These are phyloP conservation scores for Daedalea quercina DNA, from an alignment of 768 basidiomycete species.

Conservation along the genomic window DNA sequence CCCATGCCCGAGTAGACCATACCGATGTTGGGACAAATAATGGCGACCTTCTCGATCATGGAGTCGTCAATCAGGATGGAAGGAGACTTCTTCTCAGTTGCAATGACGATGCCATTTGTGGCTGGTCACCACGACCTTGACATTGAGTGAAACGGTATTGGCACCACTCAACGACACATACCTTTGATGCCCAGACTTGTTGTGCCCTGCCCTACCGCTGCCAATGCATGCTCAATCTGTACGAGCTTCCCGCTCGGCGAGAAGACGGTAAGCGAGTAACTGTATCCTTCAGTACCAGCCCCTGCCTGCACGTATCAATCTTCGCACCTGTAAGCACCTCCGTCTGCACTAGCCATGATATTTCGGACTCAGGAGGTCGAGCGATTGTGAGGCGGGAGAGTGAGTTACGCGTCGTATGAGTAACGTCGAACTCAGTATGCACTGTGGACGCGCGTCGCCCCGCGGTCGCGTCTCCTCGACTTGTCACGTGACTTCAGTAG, in stretches of 20 bases:
- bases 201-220: conserved; percentile 91
- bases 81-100: conserved; percentile 98
- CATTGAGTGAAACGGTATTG: conserved; percentile 5
- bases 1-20: conserved; percentile 99
- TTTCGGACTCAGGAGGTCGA: conserved; percentile 4
- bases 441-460: not conserved
- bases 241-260: conserved; percentile 98
- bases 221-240: conserved; percentile 99
- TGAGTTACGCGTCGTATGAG: conserved; percentile 13
- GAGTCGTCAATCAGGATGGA: conserved; percentile 98
- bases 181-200: conserved; percentile 99
- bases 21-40: conserved; percentile 98
- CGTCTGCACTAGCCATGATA: conserved; percentile 70
- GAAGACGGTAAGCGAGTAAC: conserved; percentile 99
- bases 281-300: conserved; percentile 23
- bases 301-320: no score
- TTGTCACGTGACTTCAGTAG: no score
- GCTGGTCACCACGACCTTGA: conserved; percentile 42
- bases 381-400: not conserved
- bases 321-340: conserved; percentile 31
- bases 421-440: not conserved
- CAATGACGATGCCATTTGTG: conserved; percentile 98
- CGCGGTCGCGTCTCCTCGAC: no score
- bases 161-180: conserved; percentile 24
- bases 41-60: conserved; percentile 94